These are phyloP conservation scores for Exophiala sp. DNA, from an alignment of 2,329 filamentous ascomycete genomes.

Conservation along the genomic window DNA sequence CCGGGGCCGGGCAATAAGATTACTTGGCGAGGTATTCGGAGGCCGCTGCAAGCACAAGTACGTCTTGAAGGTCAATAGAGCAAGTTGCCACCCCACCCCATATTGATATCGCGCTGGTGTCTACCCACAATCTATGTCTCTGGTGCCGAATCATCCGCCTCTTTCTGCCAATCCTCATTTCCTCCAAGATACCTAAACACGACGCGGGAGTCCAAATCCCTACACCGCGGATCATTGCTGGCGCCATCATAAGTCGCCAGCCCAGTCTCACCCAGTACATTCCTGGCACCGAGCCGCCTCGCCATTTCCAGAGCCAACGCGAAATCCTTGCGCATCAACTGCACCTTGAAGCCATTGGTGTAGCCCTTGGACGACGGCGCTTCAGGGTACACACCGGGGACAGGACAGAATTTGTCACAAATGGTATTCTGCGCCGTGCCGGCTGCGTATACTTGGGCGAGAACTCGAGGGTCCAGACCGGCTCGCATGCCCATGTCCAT, in stretches of 20 bases:
- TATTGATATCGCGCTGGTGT: no score
- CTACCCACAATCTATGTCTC: no score
- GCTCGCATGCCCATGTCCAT: constrained; percentile 56
- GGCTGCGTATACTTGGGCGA: constrained; percentile 48
- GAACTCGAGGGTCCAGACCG: constrained; percentile 50
- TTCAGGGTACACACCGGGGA: constrained; percentile 46
- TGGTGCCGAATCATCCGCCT: constrained; percentile 18
- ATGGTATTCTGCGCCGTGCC: constrained; percentile 50
- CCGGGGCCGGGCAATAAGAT: no score
- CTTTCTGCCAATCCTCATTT: constrained; percentile 33
- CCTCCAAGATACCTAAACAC: constrained; percentile 49
- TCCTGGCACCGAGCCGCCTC: constrained; percentile 45
- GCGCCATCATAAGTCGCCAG: constrained; percentile 49
- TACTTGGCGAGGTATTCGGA: no score
- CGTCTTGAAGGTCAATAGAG: no score
- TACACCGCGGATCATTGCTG: constrained; percentile 47
- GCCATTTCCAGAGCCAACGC: constrained; percentile 51
- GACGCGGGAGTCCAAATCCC: constrained; percentile 52
- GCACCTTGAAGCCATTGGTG: constrained; percentile 52
- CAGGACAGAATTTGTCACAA: constrained; percentile 48
- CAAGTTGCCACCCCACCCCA: no score
- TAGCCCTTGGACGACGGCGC: constrained; percentile 47
- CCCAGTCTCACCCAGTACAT: constrained; percentile 47
- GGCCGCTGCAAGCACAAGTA: no score
- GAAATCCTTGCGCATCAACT: constrained; percentile 58